Percentiles rank a stretch among this genome's conserved stretches.
Conservation (phyloP, 495 filamentous ascomycete genomes). For the Penicillium canescens region DNA sequence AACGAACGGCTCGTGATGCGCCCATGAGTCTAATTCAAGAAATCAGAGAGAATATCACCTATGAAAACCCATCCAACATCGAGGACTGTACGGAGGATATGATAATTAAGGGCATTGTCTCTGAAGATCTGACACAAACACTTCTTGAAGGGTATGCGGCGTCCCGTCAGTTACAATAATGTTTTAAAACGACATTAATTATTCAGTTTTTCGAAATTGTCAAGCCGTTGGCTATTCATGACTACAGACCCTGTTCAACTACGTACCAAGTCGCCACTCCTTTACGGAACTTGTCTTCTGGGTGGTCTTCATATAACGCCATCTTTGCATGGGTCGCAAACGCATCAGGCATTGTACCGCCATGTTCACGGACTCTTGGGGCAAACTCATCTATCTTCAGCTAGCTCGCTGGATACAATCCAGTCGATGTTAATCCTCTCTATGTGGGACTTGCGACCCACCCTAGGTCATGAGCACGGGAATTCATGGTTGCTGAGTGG, state of each 20-base stretch:
- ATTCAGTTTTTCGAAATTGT: slow-evolving; percentile 17
- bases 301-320: slow-evolving; percentile 16
- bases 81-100: slow-evolving; percentile 12
- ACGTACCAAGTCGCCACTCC: slow-evolving; percentile 11
- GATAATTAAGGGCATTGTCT: slow-evolving; percentile 9
- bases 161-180: not conserved
- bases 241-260: slow-evolving; percentile 8
- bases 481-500: slow-evolving; percentile 22
- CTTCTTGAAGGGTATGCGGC: slow-evolving; percentile 13
- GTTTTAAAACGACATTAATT: not conserved
- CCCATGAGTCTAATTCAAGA: slow-evolving; percentile 23
- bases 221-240: slow-evolving; percentile 23
- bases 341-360: slow-evolving; percentile 13
- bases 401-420: slow-evolving; percentile 13
- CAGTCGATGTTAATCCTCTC: slow-evolving; percentile 20
- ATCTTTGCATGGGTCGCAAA: slow-evolving; percentile 12
- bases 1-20: slow-evolving; percentile 17
- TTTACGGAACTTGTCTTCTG: slow-evolving; percentile 18
- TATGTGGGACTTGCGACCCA: slow-evolving; percentile 22
- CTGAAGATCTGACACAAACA: slow-evolving; percentile 2
- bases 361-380: slow-evolving; percentile 16
- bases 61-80: not conserved
- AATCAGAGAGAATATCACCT: slow-evolving; percentile 14
- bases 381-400: slow-evolving; percentile 9
- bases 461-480: slow-evolving; percentile 15